phyloP scores from a whole-genome alignment of 192 early-diverging fungal species.

The Coemansia sp. region DNA sequence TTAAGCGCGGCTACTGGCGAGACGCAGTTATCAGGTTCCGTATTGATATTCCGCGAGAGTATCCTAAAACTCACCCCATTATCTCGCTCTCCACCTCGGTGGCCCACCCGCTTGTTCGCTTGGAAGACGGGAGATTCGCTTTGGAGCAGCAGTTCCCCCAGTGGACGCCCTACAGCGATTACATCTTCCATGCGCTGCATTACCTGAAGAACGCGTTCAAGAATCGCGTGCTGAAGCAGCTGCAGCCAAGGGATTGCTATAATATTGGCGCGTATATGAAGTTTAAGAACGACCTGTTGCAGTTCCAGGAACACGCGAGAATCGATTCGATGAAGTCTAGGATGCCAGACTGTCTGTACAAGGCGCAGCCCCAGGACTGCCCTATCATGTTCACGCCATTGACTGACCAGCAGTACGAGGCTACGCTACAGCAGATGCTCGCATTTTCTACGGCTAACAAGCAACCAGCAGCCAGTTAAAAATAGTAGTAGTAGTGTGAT shows the following conservation, averaged over 20 bases:
- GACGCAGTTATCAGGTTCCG: constrained; percentile 90
- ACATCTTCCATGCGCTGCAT: constrained; percentile 82
- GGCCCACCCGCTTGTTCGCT: constrained; percentile 84
- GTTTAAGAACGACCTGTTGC: constrained; percentile 48
- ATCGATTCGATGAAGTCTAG: constrained; percentile 44
- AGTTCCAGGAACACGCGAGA: constrained; percentile 48
- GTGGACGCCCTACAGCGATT: constrained; percentile 83
- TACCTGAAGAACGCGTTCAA: constrained; percentile 89
- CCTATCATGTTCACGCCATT: constrained; percentile 52
- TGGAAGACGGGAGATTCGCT: constrained; percentile 66
- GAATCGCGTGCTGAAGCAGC: constrained; percentile 68
- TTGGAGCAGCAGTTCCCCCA: constrained; percentile 78
- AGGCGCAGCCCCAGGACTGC: constrained; percentile 42
- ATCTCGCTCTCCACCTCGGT: constrained; percentile 76
- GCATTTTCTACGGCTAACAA: constrained; percentile 4
- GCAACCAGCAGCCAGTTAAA: constrained; percentile 6
- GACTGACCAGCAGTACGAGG: constrained; percentile 43
- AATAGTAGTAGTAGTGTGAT: background rate
- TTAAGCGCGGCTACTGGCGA: constrained; percentile 89
- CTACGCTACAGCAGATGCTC: constrained; percentile 35
- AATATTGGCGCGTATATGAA: constrained; percentile 49
- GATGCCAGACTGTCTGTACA: constrained; percentile 37
- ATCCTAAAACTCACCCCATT: constrained; percentile 73
- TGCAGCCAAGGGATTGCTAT: constrained; percentile 50
- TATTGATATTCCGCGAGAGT: constrained; percentile 75